Evolutionary conservation across 148 eudicot genomes (phyloP).

Genomic region (Talinum fruticosum): DNA sequence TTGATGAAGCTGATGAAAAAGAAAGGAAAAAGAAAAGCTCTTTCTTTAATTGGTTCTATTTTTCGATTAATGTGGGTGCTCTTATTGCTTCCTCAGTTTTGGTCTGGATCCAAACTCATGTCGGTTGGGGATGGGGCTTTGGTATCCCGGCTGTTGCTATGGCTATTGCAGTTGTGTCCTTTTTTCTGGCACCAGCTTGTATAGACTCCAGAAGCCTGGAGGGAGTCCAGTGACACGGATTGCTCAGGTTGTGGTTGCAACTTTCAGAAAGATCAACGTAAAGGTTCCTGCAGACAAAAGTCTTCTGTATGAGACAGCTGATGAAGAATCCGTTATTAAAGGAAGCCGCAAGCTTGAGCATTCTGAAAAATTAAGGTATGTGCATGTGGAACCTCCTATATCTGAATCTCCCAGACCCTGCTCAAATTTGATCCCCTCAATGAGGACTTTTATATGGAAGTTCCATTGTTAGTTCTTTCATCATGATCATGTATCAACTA

Average conservation of each 20-base stretch:
- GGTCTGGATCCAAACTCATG: constrained; percentile 53
- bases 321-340: constrained; percentile 28
- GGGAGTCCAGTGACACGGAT: constrained; percentile 58
- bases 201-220: constrained; percentile 49
- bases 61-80: constrained; percentile 58
- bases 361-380: constrained; percentile 43
- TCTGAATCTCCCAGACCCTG: too few species aligned
- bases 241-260: constrained; percentile 49
- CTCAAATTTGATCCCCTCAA: too few species aligned
- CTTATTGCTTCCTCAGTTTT: constrained; percentile 47
- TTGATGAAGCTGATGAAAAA: constrained; percentile 43
- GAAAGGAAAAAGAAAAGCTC: constrained; percentile 46
- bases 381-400: not conserved
- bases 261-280: constrained; percentile 35
- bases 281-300: constrained; percentile 37
- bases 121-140: constrained; percentile 62
- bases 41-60: constrained; percentile 56
- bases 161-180: constrained; percentile 47
- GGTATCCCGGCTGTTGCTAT: constrained; percentile 57
- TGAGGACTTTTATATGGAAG: too few species aligned
- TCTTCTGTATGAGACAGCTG: constrained; percentile 43
- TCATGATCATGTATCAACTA: not conserved
- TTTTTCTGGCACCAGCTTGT: constrained; percentile 43
- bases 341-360: constrained; percentile 60
- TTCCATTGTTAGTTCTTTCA: constrained; percentile 7